Conservation (phyloP, 192 early-diverging fungal species). For the Backusella tarrabulga region DNA sequence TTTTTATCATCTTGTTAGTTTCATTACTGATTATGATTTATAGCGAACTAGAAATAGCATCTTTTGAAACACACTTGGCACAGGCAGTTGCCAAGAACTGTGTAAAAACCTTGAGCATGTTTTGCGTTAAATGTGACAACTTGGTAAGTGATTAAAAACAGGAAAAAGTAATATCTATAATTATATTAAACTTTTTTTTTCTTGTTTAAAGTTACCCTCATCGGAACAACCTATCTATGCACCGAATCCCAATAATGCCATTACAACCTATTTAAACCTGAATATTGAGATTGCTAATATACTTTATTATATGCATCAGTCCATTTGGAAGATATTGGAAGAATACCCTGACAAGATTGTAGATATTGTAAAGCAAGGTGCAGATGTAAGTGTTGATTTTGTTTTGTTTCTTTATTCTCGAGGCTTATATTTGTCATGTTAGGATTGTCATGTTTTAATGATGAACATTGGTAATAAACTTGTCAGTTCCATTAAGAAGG, state of each 20-base stretch:
- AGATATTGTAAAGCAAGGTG: conserved; percentile 49
- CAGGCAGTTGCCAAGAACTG: conserved; percentile 53
- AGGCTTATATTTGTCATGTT: conserved; percentile 3
- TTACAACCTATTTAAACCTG: conserved; percentile 43
- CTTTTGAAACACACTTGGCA: conserved; percentile 57
- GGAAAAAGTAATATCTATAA: background rate
- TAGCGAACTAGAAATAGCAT: conserved; percentile 64
- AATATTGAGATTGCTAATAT: conserved; percentile 64
- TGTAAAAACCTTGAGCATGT: conserved; percentile 59
- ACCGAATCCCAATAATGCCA: conserved; percentile 7
- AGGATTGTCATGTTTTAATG: conserved; percentile 53
- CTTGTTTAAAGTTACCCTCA: conserved; percentile 10
- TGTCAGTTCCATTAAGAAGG: conserved; percentile 47
- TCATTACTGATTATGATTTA: background rate
- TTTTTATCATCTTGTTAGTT: background rate
- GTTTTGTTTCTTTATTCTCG: background rate
- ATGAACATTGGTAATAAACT: conserved; percentile 54
- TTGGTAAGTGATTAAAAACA: conserved; percentile 39
- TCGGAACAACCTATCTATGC: conserved; percentile 37
- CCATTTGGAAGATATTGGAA: conserved; percentile 55
- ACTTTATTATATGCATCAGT: conserved; percentile 58
- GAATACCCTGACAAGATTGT: conserved; percentile 53
- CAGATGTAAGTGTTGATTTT: conserved; percentile 39
- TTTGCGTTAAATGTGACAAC: conserved; percentile 52
- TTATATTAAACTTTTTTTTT: conserved; percentile 11